Evolutionary conservation across 306 rosid species (phyloP).

Genomic region (Phaseolus lunatus): DNA sequence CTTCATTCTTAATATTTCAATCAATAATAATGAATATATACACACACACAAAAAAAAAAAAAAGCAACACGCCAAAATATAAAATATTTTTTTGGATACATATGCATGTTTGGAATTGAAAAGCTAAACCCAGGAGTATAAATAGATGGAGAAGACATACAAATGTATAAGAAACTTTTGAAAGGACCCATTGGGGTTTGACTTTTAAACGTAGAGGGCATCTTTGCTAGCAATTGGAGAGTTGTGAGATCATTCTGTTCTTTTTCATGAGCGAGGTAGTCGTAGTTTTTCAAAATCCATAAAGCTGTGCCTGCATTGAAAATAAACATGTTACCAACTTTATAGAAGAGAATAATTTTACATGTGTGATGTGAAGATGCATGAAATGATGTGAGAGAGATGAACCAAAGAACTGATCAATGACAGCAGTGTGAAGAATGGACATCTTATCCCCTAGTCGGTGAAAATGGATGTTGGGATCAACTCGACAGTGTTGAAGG

Average conservation of each 20-base stretch:
- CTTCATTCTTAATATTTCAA: no score
- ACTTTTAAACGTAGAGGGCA: conserved; percentile 50
- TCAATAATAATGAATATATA: no score
- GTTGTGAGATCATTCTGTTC: conserved; percentile 44
- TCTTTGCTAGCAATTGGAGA: conserved; percentile 49
- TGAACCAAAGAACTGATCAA: conserved; percentile 50
- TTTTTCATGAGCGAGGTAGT: conserved; percentile 17
- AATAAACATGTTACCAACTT: not conserved
- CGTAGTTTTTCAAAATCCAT: conserved; percentile 43
- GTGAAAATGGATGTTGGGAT: conserved; percentile 8
- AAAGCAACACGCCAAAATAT: no score
- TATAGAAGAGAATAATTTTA: no score
- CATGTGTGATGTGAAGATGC: no score
- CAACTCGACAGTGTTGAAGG: not conserved
- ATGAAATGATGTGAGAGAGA: no score
- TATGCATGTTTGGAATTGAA: not conserved
- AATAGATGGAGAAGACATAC: conserved; percentile 16
- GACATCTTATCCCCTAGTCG: conserved; percentile 39
- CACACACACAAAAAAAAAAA: no score
- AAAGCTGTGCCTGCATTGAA: conserved; percentile 48
- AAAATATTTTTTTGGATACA: no score
- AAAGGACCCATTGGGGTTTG: conserved; percentile 44
- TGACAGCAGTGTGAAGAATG: conserved; percentile 54
- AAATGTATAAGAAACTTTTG: conserved; percentile 37
- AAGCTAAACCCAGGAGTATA: not conserved